Conservation (phyloP, 2,329 filamentous ascomycete genomes). For the Leptographium galeiforme region DNA sequence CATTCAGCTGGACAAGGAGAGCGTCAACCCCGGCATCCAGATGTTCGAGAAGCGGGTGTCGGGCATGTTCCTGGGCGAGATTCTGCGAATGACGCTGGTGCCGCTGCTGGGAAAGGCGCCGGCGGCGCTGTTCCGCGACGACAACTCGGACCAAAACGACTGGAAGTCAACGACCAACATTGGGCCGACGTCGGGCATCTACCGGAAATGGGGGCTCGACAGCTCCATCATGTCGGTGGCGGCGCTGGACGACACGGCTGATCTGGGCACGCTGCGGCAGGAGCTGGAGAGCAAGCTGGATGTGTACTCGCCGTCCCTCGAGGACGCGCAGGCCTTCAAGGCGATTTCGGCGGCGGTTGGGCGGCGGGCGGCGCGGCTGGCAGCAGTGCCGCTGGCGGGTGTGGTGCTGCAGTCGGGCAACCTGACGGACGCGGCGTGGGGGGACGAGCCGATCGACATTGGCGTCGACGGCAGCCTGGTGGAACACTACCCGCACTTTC, state of each 20-base stretch:
- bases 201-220: constrained; percentile 78
- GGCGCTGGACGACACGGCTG: constrained; percentile 62
- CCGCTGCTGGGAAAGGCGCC: constrained; percentile 55
- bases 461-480: constrained; percentile 91
- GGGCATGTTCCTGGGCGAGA: constrained; percentile 96
- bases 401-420: constrained; percentile 71
- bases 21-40: constrained; percentile 84
- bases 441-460: constrained; percentile 67
- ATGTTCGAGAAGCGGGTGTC: constrained; percentile 99
- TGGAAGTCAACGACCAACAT: constrained; percentile 57
- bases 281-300: constrained; percentile 64
- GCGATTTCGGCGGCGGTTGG: constrained; percentile 70
- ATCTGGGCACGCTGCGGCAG: constrained; percentile 60
- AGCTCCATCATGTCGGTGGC: constrained; percentile 81
- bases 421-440: constrained; percentile 40
- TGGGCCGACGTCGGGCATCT: constrained; percentile 51
- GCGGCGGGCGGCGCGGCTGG: constrained; percentile 74
- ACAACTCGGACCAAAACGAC: constrained; percentile 59
- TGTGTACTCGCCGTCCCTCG: constrained; percentile 61
- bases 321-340: constrained; percentile 84
- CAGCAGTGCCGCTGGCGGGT: constrained; percentile 76
- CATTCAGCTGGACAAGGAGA: constrained; percentile 59
- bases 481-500: constrained; percentile 90
- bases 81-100: constrained; percentile 65
- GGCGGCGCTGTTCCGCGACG: constrained; percentile 62